These are phyloP conservation scores for Podospora pseudoanserina DNA, from an alignment of 495 filamentous ascomycete species.

Conservation along the genomic window DNA sequence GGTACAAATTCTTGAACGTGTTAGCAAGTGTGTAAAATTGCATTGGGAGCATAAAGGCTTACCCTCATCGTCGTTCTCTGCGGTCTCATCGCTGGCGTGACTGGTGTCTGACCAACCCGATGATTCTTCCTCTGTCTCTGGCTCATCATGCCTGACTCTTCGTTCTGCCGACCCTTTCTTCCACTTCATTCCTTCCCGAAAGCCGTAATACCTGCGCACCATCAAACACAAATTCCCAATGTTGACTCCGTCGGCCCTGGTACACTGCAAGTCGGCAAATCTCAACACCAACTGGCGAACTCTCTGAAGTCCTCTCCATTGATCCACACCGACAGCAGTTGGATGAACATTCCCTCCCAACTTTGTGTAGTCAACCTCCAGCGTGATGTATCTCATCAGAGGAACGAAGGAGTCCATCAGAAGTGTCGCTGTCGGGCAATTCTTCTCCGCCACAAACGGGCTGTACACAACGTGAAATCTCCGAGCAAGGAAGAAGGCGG, in stretches of 20 bases:
- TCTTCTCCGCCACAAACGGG: constrained; percentile 18
- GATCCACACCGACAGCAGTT: constrained; percentile 10
- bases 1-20: constrained; percentile 4
- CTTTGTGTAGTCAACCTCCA: constrained; percentile 33
- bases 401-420: constrained; percentile 25
- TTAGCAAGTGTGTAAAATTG: neutral
- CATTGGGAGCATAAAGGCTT: neutral
- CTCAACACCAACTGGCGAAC: constrained; percentile 13
- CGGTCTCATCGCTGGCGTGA: neutral
- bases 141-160: neutral
- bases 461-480: constrained; percentile 32
- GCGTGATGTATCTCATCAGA: constrained; percentile 28
- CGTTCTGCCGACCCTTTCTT: neutral
- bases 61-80: neutral
- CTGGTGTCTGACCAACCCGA: too few species aligned
- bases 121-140: neutral
- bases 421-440: constrained; percentile 17
- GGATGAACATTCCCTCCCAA: constrained; percentile 22
- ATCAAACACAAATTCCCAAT: constrained; percentile 26
- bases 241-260: constrained; percentile 7
- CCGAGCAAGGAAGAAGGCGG: constrained; percentile 25
- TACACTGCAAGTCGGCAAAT: constrained; percentile 22
- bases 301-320: constrained; percentile 9
- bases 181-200: constrained; percentile 9
- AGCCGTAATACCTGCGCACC: constrained; percentile 30